These are phyloP conservation scores for Suhomyces ambrosiae DNA, from an alignment of 1,139 yeast genomes.

Conservation along the genomic window DNA sequence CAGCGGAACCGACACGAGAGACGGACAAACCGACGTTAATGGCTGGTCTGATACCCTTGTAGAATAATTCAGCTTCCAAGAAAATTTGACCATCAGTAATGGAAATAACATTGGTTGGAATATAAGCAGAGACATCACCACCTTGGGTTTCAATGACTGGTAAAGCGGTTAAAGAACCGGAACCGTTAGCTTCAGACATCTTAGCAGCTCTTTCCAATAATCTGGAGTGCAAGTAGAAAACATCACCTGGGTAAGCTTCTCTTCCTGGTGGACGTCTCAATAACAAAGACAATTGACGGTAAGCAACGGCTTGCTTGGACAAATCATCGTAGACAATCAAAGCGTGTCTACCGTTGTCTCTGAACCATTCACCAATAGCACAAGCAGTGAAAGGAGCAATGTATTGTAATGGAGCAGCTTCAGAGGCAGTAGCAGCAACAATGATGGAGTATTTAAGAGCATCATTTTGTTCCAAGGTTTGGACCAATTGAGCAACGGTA, in stretches of 20 bases:
- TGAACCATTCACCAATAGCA: conserved; percentile 99
- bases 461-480: conserved; percentile 97
- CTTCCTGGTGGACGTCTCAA: conserved; percentile 98
- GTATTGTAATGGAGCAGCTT: conserved; percentile 99
- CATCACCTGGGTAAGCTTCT: conserved; percentile 98
- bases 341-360: conserved; percentile 99
- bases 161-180: conserved; percentile 94
- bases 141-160: conserved; percentile 98
- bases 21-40: conserved; percentile 99
- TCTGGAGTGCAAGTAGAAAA: conserved; percentile 95
- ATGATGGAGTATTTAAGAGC: conserved; percentile 97
- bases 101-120: conserved; percentile 96
- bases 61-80: conserved; percentile 99
- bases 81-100: conserved; percentile 97
- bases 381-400: conserved; percentile 99
- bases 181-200: conserved; percentile 88
- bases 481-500: conserved; percentile 98
- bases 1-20: conserved; percentile 99
- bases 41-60: conserved; percentile 99
- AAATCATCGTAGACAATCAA: conserved; percentile 96
- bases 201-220: conserved; percentile 96
- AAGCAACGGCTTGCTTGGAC: conserved; percentile 99
- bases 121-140: conserved; percentile 98
- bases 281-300: conserved; percentile 98
- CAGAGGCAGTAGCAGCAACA: conserved; percentile 99